These are phyloP conservation scores for Amaranthus hypochondriacus DNA, from an alignment of 148 eudicot genomes.

Conservation along the genomic window DNA sequence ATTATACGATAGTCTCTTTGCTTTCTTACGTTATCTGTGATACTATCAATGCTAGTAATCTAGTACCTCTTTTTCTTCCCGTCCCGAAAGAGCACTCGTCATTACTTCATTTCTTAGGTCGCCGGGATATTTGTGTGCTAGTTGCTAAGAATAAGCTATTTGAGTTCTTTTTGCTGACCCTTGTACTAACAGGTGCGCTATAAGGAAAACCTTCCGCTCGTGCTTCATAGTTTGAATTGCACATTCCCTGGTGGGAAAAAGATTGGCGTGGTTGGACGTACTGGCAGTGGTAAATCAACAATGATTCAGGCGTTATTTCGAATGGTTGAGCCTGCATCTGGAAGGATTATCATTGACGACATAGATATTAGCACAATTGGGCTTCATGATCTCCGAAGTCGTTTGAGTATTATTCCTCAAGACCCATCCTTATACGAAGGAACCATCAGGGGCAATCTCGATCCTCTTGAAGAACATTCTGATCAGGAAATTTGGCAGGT, in stretches of 20 bases:
- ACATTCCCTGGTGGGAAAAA: constrained; percentile 86
- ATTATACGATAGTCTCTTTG: neutral
- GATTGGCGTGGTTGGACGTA: constrained; percentile 94
- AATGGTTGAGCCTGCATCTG: constrained; percentile 77
- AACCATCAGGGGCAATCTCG: constrained; percentile 83
- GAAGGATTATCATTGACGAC: constrained; percentile 76
- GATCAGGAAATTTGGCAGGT: constrained; percentile 93
- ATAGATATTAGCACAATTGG: constrained; percentile 82
- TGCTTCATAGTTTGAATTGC: constrained; percentile 79
- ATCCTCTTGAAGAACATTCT: constrained; percentile 86
- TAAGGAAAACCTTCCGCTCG: constrained; percentile 84
- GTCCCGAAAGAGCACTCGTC: neutral
- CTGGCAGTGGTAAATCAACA: constrained; percentile 98
- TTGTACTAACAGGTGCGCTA: constrained; percentile 62
- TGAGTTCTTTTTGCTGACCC: constrained; percentile 8
- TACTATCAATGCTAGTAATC: too few species aligned
- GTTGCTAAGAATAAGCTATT: neutral
- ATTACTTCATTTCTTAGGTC: neutral
- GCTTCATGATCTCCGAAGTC: constrained; percentile 94
- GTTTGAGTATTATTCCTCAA: constrained; percentile 96
- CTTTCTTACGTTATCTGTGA: too few species aligned
- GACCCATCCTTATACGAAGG: constrained; percentile 98
- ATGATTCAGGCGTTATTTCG: constrained; percentile 88
- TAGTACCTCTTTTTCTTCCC: too few species aligned
- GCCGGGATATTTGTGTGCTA: neutral